phyloP scores from a whole-genome alignment of 768 basidiomycete species.

The Mycena amicta region DNA sequence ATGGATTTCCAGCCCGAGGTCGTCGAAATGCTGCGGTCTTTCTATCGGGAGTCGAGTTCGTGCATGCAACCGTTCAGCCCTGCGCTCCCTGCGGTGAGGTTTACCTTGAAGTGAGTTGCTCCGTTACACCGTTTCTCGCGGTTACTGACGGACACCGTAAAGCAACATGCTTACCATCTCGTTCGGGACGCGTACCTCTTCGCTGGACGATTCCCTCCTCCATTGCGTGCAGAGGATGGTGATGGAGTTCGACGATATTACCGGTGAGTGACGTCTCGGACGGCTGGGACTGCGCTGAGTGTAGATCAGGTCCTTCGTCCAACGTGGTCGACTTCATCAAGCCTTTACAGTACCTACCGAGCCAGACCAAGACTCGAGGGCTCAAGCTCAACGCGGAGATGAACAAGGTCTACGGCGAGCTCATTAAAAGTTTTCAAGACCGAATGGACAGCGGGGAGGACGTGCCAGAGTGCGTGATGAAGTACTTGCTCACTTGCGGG shows the following conservation, averaged over 20 bases:
- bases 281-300: no score
- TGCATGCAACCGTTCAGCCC: constrained; percentile 26
- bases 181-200: constrained; percentile 27
- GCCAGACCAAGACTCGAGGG: constrained; percentile 21
- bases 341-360: constrained; percentile 26
- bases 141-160: no score
- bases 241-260: constrained; percentile 31
- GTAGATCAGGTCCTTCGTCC: constrained; percentile 20
- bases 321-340: constrained; percentile 30
- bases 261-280: no score
- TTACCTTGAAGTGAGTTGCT: constrained; percentile 25
- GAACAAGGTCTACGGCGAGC: constrained; percentile 32
- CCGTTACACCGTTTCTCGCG: background rate
- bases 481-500: constrained; percentile 34
- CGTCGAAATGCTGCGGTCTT: constrained; percentile 19
- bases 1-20: constrained; percentile 26
- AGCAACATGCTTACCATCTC: constrained; percentile 30
- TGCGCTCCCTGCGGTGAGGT: constrained; percentile 22
- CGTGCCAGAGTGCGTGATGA: constrained; percentile 37
- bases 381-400: constrained; percentile 29
- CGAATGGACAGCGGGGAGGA: constrained; percentile 33
- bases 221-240: constrained; percentile 23
- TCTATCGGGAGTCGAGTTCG: constrained; percentile 15
- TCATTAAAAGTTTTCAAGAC: constrained; percentile 32
- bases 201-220: constrained; percentile 24